Base-by-base conservation (phyloP, 1,284 basidiomycete species). In the Irpex sp. region DNA sequence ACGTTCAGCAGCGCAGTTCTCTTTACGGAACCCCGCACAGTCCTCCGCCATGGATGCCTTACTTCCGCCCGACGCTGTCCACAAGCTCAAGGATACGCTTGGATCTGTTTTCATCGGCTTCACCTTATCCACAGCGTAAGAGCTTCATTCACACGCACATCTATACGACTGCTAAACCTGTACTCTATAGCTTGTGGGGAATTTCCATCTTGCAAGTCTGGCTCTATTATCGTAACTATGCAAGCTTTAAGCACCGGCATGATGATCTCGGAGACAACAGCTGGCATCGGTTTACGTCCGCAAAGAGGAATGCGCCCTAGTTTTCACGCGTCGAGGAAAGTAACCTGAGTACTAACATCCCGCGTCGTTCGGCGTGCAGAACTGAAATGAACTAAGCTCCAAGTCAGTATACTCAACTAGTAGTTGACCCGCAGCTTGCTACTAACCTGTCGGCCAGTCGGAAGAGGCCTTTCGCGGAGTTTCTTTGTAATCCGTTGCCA, bases 251-350 rank as follows among this genome's bases (percentile, higher is more conserved):
- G 66, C 4, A 80, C 64, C 1, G 89, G 90, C 84, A 92, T 92
- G 51, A 77, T 81, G n/a, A n/a, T n/a, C 23, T 93, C 91, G 69
- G 92, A 92, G 1, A 91, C 90, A 1, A 92, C 80, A 23, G 77
- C 74, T 9, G 85, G 87, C 45, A 92, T 85, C 9, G 90, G 88
- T 6, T 83, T 68, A 92, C 86, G 16, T 72, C 75, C 5, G 60
- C 84, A 82, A 14, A 93, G 80, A 19, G 87, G 82, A 61, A 93
- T 82, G 35, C 90, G 83, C 0, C 84, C 91, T 0, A 94, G 81
- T 12, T 91, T 79, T 18, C 92, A 83, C 9, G 88, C 82, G 75
- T 89, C 86, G 33, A 84, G 71, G 68, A 89, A 90, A 1, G 87
- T 86, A 48, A 91, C 69, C 66, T 88, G 74, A 0, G 75, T 77